These are phyloP conservation scores for Zygoascus flipseniorum DNA, from an alignment of 805 yeast genomes.

Conservation along the genomic window DNA sequence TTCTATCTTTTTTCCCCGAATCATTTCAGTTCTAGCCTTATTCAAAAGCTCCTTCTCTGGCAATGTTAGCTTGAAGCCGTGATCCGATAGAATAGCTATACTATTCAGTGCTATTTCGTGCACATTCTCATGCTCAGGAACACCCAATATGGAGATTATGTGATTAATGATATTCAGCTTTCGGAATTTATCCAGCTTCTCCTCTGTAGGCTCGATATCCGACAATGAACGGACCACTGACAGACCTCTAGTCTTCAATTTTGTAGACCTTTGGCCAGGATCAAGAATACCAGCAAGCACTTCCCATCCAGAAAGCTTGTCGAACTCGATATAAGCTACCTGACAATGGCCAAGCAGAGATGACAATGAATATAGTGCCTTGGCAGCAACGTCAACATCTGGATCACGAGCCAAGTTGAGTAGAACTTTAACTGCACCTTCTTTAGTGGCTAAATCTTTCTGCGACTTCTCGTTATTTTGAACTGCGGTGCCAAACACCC, in stretches of 20 bases:
- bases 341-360: slow-evolving; percentile 62
- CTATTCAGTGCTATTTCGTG: slow-evolving; percentile 27
- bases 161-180: slow-evolving; percentile 7
- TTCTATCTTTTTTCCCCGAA: slow-evolving; percentile 5
- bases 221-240: slow-evolving; percentile 15
- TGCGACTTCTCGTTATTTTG: slow-evolving; percentile 85
- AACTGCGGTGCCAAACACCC: slow-evolving; percentile 81
- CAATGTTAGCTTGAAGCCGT: slow-evolving; percentile 13
- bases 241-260: slow-evolving; percentile 12
- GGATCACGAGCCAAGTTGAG: slow-evolving; percentile 20
- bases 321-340: slow-evolving; percentile 48
- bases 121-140: slow-evolving; percentile 20
- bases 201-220: slow-evolving; percentile 17
- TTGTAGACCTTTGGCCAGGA: slow-evolving; percentile 2
- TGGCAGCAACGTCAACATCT: slow-evolving; percentile 36
- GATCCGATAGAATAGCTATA: slow-evolving; percentile 7
- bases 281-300: slow-evolving; percentile 30
- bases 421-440: slow-evolving; percentile 24
- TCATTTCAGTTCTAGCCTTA: slow-evolving; percentile 3
- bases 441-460: slow-evolving; percentile 43
- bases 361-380: slow-evolving; percentile 72
- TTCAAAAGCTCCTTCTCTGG: slow-evolving; percentile 6
- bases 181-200: slow-evolving; percentile 10
- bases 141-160: slow-evolving; percentile 10
- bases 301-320: slow-evolving; percentile 53